Percentiles rank a stretch among this genome's conserved stretches.
Evolutionary conservation across 1,284 basidiomycete species (phyloP).

Genomic region (Heterobasidion irregulare): DNA sequence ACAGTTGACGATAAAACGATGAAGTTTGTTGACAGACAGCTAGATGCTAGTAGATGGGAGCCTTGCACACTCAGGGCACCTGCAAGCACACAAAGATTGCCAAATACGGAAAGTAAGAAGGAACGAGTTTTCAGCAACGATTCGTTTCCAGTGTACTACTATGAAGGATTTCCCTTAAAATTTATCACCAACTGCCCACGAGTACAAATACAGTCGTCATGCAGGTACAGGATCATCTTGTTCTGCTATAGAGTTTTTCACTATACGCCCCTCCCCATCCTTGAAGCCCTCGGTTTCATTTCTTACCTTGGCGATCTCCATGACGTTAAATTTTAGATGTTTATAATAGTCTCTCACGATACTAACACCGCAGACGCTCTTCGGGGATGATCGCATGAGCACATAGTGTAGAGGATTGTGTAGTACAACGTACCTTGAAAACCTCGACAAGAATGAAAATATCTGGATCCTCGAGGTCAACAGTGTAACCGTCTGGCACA

Average conservation of each 20-base stretch:
- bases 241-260: neutral
- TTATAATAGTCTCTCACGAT: constrained; percentile 64
- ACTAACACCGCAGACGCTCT: constrained; percentile 69
- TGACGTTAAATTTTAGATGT: constrained; percentile 66
- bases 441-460: constrained; percentile 71
- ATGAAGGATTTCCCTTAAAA: too few relatives aligned
- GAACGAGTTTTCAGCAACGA: neutral
- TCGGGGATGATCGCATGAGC: neutral
- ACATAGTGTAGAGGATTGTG: neutral
- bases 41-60: too few relatives aligned
- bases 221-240: neutral
- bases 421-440: constrained; percentile 52
- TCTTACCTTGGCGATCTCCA: constrained; percentile 46
- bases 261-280: constrained; percentile 8
- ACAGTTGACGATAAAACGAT: too few relatives aligned
- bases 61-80: neutral
- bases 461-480: constrained; percentile 58
- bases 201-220: neutral
- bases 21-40: too few relatives aligned
- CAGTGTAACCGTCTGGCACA: constrained; percentile 56
- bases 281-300: constrained; percentile 13
- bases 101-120: constrained; percentile 1
- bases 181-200: too few relatives aligned
- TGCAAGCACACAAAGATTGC: neutral
- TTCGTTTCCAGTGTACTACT: too few relatives aligned